Conservation (phyloP, 208 protist species). For the Leishmania amazonensis region DNA sequence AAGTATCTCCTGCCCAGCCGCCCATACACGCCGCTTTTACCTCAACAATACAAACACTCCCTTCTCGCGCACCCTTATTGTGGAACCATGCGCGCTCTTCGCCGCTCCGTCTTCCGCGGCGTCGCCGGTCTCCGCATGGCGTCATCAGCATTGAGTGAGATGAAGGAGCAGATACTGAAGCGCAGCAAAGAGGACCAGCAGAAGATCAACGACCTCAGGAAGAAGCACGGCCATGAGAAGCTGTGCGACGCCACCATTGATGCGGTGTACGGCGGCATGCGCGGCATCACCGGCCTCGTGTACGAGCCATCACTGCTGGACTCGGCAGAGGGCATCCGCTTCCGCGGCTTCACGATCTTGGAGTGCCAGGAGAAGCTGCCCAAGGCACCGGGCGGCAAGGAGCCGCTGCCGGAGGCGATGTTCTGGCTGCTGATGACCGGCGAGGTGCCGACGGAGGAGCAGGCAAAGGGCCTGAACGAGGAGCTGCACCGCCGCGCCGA, state of each 20-base stretch:
- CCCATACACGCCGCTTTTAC: not conserved
- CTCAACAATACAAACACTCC: not conserved
- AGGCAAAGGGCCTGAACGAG: constrained; percentile 65
- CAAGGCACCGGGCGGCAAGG: constrained; percentile 78
- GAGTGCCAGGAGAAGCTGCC: constrained; percentile 94
- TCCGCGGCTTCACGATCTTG: constrained; percentile 95
- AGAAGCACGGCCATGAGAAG: constrained; percentile 77
- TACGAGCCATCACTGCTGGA: constrained; percentile 98
- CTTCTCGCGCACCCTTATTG: not conserved
- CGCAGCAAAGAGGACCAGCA: constrained; percentile 41
- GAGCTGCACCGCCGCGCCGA: constrained; percentile 89
- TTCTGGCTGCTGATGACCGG: constrained; percentile 98
- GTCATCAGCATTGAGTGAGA: constrained; percentile 46
- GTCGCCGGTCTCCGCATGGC: constrained; percentile 28
- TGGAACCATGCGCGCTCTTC: constrained; percentile 42
- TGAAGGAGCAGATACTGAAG: constrained; percentile 51
- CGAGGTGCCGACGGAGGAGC: constrained; percentile 91
- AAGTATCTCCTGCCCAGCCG: not conserved
- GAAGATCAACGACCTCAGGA: constrained; percentile 87
- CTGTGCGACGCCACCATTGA: constrained; percentile 91
- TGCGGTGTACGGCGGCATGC: constrained; percentile 95
- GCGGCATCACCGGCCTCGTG: constrained; percentile 95
- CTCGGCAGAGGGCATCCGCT: constrained; percentile 96
- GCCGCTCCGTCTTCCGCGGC: constrained; percentile 23
- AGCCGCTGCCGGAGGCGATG: constrained; percentile 96